Percentiles rank a stretch among this genome's conserved stretches.
Conservation (phyloP, 108 stramenopile genomes). For the Cyclotella baltica region DNA sequence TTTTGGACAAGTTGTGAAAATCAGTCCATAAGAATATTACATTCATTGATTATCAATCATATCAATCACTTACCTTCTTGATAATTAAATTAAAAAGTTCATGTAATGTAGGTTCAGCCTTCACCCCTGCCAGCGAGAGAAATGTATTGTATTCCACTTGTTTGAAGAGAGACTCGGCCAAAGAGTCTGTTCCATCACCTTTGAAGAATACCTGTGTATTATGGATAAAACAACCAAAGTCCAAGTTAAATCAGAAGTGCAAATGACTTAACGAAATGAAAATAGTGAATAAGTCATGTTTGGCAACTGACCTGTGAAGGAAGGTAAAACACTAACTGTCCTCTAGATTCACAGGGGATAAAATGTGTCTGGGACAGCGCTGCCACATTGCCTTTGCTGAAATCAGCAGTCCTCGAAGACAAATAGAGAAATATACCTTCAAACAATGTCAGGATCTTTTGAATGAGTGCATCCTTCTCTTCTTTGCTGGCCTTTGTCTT, state of each 20-base stretch:
- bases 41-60: too few species aligned
- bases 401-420: slow-evolving; percentile 64
- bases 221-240: too few species aligned
- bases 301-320: slow-evolving; percentile 48
- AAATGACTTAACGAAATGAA: neutral
- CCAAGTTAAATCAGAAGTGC: neutral
- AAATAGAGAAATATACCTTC: slow-evolving; percentile 51
- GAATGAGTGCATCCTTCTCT: slow-evolving; percentile 34
- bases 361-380: slow-evolving; percentile 53
- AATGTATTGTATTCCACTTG: slow-evolving; percentile 49
- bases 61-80: slow-evolving; percentile 59
- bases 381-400: slow-evolving; percentile 38
- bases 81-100: slow-evolving; percentile 50
- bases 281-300: neutral
- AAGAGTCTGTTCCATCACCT: slow-evolving; percentile 5
- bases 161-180: slow-evolving; percentile 35
- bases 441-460: slow-evolving; percentile 37
- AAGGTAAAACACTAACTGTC: slow-evolving; percentile 53
- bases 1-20: neutral
- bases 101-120: slow-evolving; percentile 38
- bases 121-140: slow-evolving; percentile 49
- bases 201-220: slow-evolving; percentile 17
- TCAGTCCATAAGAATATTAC: slow-evolving; percentile 10
- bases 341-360: slow-evolving; percentile 62
- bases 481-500: slow-evolving; percentile 12